Conservation (phyloP, 305 asterid species). For the Fraxinus dipetala region DNA sequence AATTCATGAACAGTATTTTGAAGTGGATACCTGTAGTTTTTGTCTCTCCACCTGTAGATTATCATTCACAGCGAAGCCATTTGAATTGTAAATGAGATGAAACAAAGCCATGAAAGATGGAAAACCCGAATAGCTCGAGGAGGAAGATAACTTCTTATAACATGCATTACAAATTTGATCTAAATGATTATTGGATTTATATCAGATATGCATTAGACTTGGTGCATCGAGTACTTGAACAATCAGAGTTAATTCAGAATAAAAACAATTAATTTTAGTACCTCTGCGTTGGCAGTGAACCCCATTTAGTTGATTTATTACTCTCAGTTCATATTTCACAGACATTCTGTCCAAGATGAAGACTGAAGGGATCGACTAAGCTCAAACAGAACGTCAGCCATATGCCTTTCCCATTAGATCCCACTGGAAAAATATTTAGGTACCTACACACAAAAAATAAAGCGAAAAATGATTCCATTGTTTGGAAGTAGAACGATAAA, state of each 20-base stretch:
- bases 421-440: not conserved
- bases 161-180: not conserved
- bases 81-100: not conserved
- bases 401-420: not conserved
- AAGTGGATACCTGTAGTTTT: not conserved
- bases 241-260: too few relatives aligned
- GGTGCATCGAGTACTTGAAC: too few relatives aligned
- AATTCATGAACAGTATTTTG: not conserved
- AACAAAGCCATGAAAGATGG: not conserved
- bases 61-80: not conserved
- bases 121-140: not conserved
- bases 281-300: too few relatives aligned
- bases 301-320: not conserved
- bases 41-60: not conserved
- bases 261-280: too few relatives aligned
- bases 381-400: not conserved
- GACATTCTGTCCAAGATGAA: not conserved
- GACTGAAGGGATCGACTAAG: not conserved
- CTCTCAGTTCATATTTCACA: not conserved
- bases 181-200: too few relatives aligned
- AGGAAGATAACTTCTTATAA: not conserved
- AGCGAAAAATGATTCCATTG: too few relatives aligned
- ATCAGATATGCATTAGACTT: too few relatives aligned
- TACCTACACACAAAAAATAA: too few relatives aligned
- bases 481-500: too few relatives aligned